Conservation (phyloP, 257 asterid species). For the Oldenlandia corymbosa region DNA sequence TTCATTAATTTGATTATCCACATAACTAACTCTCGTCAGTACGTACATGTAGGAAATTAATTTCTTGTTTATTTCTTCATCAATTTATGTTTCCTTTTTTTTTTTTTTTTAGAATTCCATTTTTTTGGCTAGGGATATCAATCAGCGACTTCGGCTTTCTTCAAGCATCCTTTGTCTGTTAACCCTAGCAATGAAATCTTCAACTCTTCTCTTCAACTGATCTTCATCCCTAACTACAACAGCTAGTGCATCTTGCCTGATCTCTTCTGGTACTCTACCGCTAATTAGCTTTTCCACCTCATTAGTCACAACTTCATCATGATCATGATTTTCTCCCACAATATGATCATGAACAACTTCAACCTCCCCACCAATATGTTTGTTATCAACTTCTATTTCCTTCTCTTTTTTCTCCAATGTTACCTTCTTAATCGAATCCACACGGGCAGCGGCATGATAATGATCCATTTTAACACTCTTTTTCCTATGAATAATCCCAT, state of each 20-base stretch:
- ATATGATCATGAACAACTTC: neutral
- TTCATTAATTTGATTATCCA: too few species aligned
- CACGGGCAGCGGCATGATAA: too few species aligned
- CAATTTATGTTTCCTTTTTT: too few species aligned
- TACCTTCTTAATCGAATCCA: neutral
- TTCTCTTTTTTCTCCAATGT: neutral
- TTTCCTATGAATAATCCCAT: neutral
- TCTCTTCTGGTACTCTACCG: neutral
- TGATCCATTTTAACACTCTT: neutral
- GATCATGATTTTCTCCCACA: neutral
- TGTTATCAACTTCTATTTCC: too few species aligned
- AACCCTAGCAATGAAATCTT: slow-evolving; percentile 29
- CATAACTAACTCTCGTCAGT: too few species aligned
- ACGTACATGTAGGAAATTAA: too few species aligned
- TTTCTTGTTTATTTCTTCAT: too few species aligned
- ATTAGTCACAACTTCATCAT: neutral
- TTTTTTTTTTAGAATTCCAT: neutral
- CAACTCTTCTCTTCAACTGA: slow-evolving; percentile 24
- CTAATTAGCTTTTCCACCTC: neutral
- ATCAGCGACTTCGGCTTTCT: slow-evolving; percentile 3
- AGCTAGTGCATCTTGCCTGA: too few species aligned
- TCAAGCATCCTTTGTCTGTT: slow-evolving; percentile 26
- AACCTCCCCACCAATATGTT: neutral
- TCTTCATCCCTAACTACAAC: slow-evolving; percentile 13
- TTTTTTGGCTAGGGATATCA: neutral